A percentile compares a stretch with the other conserved stretches of the same genome.
phyloP scores from a whole-genome alignment of 2,329 filamentous ascomycete species.

The Trichoderma endophyticum region DNA sequence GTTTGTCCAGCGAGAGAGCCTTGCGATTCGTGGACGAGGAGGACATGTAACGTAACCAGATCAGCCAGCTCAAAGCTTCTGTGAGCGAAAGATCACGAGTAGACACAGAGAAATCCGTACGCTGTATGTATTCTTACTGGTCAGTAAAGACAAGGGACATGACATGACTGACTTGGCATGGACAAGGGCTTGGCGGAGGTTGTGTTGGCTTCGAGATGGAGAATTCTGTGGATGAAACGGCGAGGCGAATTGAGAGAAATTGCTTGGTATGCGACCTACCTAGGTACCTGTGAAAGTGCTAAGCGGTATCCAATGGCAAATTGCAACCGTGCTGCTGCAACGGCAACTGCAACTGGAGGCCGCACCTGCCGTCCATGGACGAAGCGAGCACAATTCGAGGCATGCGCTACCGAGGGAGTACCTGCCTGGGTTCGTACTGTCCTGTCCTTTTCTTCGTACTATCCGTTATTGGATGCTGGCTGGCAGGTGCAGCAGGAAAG shows the following conservation, averaged over 20 bases:
- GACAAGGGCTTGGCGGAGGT: neutral
- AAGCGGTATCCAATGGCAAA: neutral
- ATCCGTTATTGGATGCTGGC: neutral
- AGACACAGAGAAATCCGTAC: neutral
- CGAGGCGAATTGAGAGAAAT: neutral
- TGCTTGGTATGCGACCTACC: neutral
- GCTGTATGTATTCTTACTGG: neutral
- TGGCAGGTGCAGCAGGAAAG: neutral
- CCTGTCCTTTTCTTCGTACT: neutral
- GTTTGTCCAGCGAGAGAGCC: neutral
- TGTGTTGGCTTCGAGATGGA: neutral
- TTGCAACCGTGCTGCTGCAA: neutral
- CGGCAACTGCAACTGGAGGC: neutral
- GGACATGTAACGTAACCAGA: neutral
- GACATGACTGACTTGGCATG: neutral
- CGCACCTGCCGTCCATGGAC: neutral
- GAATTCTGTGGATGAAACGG: neutral
- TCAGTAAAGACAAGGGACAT: neutral
- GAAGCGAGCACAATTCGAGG: neutral
- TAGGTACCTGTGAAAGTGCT: neutral
- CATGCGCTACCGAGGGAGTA: neutral
- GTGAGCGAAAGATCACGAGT: neutral
- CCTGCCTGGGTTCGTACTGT: neutral
- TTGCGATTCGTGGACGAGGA: neutral
- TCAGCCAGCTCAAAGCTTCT: neutral